Evolutionary conservation across 306 rosid species (phyloP).

Genomic region (Phaseolus lunatus): DNA sequence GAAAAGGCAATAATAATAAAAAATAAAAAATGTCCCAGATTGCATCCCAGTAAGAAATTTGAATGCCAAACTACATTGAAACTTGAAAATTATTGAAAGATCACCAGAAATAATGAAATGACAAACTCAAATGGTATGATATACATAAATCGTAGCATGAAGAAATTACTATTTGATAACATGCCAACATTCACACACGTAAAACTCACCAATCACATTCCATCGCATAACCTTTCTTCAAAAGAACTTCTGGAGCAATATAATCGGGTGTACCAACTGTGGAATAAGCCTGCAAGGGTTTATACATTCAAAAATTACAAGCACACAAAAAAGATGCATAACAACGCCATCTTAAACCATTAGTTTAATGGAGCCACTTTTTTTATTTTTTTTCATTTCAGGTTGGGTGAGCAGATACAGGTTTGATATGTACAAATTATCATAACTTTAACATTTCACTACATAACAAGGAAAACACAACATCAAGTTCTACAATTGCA

Average conservation of each 20-base stretch:
- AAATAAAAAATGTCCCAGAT: neutral
- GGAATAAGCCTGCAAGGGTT: slow-evolving; percentile 88
- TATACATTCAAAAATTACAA: slow-evolving; percentile 41
- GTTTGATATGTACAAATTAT: slow-evolving; percentile 10
- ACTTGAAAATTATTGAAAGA: slow-evolving; percentile 33
- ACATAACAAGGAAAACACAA: slow-evolving; percentile 28
- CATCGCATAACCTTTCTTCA: slow-evolving; percentile 97
- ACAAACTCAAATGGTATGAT: slow-evolving; percentile 16
- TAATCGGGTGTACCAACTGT: slow-evolving; percentile 99
- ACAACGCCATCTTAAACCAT: slow-evolving; percentile 6
- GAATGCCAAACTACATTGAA: slow-evolving; percentile 24
- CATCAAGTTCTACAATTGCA: slow-evolving; percentile 30
- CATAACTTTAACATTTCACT: slow-evolving; percentile 18
- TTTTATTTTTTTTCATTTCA: slow-evolving; percentile 14
- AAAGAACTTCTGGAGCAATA: slow-evolving; percentile 98
- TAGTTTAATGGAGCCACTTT: slow-evolving; percentile 23
- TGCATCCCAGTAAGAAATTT: slow-evolving; percentile 7
- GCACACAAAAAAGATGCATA: slow-evolving; percentile 23
- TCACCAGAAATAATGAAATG: slow-evolving; percentile 30
- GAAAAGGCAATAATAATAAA: neutral
- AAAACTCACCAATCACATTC: slow-evolving; percentile 98
- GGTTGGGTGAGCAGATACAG: neutral
- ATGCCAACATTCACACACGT: slow-evolving; percentile 15
- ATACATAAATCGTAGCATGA: slow-evolving; percentile 2
- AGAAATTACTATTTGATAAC: neutral